Percentiles rank a stretch among this genome's conserved stretches.
phyloP scores from a whole-genome alignment of 1,284 basidiomycete genomes.

The Cronartium quercuum region DNA sequence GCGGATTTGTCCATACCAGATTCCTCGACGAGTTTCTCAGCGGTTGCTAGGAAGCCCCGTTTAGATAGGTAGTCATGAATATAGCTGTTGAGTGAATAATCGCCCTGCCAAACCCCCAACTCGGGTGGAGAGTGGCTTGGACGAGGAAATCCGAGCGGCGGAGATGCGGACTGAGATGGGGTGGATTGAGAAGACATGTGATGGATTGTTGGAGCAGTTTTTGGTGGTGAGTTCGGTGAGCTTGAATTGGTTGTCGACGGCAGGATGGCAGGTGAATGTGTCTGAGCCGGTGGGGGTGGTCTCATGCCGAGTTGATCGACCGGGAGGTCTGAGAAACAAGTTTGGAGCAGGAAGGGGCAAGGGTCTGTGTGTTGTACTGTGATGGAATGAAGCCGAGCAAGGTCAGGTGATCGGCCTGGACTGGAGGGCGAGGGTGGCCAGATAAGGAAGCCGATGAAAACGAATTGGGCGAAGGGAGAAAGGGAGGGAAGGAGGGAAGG shows the following conservation, averaged over 20 bases:
- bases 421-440: no score
- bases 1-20: background rate
- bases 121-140: background rate
- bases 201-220: background rate
- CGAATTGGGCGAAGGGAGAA: no score
- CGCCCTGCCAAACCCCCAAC: background rate
- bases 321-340: no score
- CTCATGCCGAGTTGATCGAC: no score
- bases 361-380: no score
- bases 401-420: no score
- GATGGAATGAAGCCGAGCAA: no score
- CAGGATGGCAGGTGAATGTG: background rate
- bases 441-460: no score
- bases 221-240: background rate
- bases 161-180: background rate
- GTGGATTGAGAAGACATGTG: slow-evolving; percentile 1
- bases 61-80: background rate
- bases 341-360: no score
- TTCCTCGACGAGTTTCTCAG: slow-evolving; percentile 4
- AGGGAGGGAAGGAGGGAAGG: no score
- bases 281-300: background rate
- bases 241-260: background rate
- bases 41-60: background rate
- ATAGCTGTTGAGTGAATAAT: background rate
- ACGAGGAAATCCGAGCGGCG: background rate